Percentiles rank a stretch among this genome's conserved stretches.
Evolutionary conservation across 352 stramenopile species (phyloP).

Genomic region (Globisporangium orthogonon): DNA sequence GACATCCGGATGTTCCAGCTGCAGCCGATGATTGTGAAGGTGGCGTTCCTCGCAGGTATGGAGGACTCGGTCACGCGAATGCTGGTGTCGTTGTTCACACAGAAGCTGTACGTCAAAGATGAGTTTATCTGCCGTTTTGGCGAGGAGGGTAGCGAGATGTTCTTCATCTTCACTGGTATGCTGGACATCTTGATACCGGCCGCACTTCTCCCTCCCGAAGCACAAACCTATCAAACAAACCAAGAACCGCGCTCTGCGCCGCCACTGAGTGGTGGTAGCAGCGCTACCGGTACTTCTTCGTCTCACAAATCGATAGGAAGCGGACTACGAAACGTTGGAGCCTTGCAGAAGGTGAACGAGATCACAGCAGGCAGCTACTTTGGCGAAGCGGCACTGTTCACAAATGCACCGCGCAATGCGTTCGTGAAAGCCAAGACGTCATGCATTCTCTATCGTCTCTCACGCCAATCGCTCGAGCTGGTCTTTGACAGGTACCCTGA

Average conservation of each 20-base stretch:
- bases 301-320: neutral
- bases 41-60: constrained; percentile 55
- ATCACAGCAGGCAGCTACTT: constrained; percentile 58
- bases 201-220: constrained; percentile 1
- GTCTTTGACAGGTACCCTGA: constrained; percentile 54
- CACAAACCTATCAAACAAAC: neutral
- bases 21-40: constrained; percentile 62
- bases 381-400: constrained; percentile 50
- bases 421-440: constrained; percentile 56
- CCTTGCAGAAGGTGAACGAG: constrained; percentile 44
- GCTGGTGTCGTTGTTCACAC: constrained; percentile 50
- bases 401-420: constrained; percentile 44
- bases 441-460: constrained; percentile 53
- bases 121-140: constrained; percentile 51
- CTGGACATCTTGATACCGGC: constrained; percentile 46
- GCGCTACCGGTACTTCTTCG: neutral
- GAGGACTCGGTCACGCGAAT: constrained; percentile 46
- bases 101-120: constrained; percentile 48
- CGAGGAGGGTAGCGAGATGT: constrained; percentile 61
- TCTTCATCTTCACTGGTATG: constrained; percentile 55
- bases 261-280: neutral
- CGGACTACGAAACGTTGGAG: neutral
- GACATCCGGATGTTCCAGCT: constrained; percentile 65
- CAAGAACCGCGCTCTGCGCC: too few relatives aligned
- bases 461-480: constrained; percentile 44